These are phyloP conservation scores for Aspergillus panamensis DNA, from an alignment of 495 filamentous ascomycete species.

Conservation along the genomic window DNA sequence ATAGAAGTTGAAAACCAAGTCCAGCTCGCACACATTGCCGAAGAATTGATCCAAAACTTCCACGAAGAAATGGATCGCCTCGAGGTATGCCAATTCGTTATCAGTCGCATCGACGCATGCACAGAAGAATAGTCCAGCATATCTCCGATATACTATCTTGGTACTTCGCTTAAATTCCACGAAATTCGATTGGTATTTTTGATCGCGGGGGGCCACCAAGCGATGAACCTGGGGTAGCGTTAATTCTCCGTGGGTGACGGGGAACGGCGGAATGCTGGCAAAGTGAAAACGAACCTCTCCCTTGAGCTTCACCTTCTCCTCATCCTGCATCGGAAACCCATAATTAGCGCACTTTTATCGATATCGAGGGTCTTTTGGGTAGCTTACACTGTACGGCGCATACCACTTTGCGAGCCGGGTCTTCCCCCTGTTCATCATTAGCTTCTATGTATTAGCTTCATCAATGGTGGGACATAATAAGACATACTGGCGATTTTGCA, in stretches of 20 bases:
- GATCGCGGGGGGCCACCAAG: constrained; percentile 92
- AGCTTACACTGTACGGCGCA: constrained; percentile 78
- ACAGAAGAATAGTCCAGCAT: constrained; percentile 97
- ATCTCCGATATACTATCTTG: constrained; percentile 94
- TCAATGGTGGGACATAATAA: not conserved
- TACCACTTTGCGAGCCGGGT: constrained; percentile 99
- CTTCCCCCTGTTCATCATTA: constrained; percentile 69
- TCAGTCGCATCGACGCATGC: constrained; percentile 98
- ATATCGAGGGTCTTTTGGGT: not conserved
- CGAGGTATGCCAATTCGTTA: constrained; percentile 94
- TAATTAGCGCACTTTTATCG: not conserved
- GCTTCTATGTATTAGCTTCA: not conserved
- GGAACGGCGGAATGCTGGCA: constrained; percentile 3
- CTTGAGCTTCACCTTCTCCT: constrained; percentile 94
- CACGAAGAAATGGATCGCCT: constrained; percentile 99
- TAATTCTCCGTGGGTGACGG: constrained; percentile 6
- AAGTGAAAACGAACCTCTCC: constrained; percentile 58
- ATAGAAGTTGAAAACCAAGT: constrained; percentile 98
- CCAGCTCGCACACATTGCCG: constrained; percentile 97
- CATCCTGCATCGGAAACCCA: constrained; percentile 56
- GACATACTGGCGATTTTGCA: constrained; percentile 91
- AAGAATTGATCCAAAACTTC: constrained; percentile 98
- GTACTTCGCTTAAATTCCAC: constrained; percentile 80
- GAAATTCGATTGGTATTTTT: constrained; percentile 99
- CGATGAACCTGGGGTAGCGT: constrained; percentile 70